Conservation (phyloP, 805 yeast genomes). For the Lipomyces kockii region DNA sequence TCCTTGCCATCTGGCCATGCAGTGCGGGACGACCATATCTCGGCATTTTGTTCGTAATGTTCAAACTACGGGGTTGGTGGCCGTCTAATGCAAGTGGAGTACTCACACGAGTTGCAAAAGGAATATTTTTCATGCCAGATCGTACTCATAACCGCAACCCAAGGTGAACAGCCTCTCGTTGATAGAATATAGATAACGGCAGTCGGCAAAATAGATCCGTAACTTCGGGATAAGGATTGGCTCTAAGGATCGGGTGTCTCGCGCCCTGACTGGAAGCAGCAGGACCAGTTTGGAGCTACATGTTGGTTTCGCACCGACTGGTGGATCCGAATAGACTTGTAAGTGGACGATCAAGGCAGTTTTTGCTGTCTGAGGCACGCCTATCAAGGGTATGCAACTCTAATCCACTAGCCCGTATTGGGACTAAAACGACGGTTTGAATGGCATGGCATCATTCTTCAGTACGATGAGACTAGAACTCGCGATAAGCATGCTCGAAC, state of each 20-base stretch:
- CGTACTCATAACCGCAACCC: constrained; percentile 54
- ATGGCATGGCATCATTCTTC: constrained; percentile 29
- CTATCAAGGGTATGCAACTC: constrained; percentile 23
- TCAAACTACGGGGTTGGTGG: too few relatives aligned
- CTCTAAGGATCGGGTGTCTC: constrained; percentile 51
- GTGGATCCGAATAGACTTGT: constrained; percentile 16
- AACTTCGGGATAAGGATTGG: constrained; percentile 53
- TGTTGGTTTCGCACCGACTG: constrained; percentile 7
- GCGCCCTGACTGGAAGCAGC: constrained; percentile 48
- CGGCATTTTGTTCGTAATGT: too few relatives aligned
- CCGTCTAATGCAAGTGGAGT: too few relatives aligned
- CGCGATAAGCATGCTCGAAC: constrained; percentile 10
- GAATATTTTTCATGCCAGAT: constrained; percentile 50
- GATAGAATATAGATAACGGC: constrained; percentile 53
- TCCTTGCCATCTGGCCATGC: too few relatives aligned
- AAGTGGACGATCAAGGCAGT: constrained; percentile 18
- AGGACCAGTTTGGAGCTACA: constrained; percentile 37
- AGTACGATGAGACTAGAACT: constrained; percentile 19
- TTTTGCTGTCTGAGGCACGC: constrained; percentile 36
- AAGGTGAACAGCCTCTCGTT: constrained; percentile 54
- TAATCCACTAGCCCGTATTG: too few relatives aligned
- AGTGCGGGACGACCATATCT: too few relatives aligned
- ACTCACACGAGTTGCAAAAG: constrained; percentile 32
- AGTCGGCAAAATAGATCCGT: constrained; percentile 53
- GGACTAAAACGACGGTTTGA: constrained; percentile 20